Conservation (phyloP, 805 yeast species). For the Candida odintsovae region DNA sequence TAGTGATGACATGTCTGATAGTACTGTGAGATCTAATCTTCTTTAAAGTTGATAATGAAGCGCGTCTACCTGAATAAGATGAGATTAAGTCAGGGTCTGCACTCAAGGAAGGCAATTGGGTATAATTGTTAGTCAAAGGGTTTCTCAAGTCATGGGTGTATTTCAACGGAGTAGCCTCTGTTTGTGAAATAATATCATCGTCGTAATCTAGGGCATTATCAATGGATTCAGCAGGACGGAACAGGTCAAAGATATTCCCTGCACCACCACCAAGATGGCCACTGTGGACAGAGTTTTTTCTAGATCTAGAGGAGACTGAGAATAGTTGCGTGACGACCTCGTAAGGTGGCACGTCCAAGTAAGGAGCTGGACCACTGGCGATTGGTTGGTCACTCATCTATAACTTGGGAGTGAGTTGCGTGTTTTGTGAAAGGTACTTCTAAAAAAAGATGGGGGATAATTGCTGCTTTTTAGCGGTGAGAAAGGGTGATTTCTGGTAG, state of each 20-base stretch:
- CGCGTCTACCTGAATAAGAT: slow-evolving; percentile 12
- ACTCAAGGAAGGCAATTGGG: neutral
- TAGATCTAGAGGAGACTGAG: slow-evolving; percentile 12
- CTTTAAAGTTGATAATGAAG: slow-evolving; percentile 21
- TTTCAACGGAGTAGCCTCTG: slow-evolving; percentile 18
- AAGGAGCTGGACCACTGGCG: slow-evolving; percentile 19
- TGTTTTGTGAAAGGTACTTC: neutral
- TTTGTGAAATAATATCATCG: slow-evolving; percentile 3
- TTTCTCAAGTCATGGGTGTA: slow-evolving; percentile 15
- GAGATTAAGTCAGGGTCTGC: slow-evolving; percentile 15
- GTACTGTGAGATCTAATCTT: slow-evolving; percentile 22
- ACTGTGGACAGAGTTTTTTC: slow-evolving; percentile 18
- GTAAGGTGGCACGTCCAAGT: slow-evolving; percentile 18
- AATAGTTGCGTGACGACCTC: slow-evolving; percentile 19
- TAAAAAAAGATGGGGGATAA: neutral
- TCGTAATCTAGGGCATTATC: slow-evolving; percentile 7
- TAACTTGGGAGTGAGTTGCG: neutral
- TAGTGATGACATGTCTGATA: slow-evolving; percentile 19
- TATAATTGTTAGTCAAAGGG: slow-evolving; percentile 7
- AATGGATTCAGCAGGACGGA: slow-evolving; percentile 12
- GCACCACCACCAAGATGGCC: slow-evolving; percentile 9
- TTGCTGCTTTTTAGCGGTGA: neutral
- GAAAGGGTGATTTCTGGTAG: neutral
- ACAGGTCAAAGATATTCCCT: slow-evolving; percentile 22
- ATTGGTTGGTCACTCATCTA: slow-evolving; percentile 2